Percentiles rank a stretch among this genome's conserved stretches.
phyloP scores from a whole-genome alignment of 129 eudicot genomes.

The Artemisia annua region DNA sequence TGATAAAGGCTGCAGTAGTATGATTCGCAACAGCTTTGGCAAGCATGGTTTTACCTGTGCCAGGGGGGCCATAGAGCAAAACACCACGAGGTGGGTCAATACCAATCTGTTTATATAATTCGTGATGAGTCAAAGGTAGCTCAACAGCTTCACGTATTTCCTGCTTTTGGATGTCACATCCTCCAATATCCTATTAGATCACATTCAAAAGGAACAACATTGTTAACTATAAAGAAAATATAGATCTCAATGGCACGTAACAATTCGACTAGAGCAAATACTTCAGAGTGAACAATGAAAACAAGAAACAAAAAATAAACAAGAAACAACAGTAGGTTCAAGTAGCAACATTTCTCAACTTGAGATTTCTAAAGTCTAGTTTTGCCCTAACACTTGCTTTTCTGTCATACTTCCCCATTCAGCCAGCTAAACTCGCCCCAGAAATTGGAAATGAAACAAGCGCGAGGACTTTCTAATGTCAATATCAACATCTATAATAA shows the following conservation, averaged over 20 bases:
- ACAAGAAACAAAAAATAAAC: too few species aligned
- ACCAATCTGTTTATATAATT: conserved; percentile 44
- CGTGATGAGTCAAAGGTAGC: conserved; percentile 51
- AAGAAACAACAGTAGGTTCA: too few species aligned
- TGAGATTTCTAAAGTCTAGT: too few species aligned
- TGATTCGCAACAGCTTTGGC: conserved; percentile 56
- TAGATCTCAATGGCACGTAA: not conserved
- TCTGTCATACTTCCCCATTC: too few species aligned
- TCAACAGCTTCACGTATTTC: conserved; percentile 60
- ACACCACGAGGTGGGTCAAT: conserved; percentile 61
- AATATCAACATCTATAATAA: too few species aligned
- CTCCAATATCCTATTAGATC: conserved; percentile 48
- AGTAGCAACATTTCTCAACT: too few species aligned
- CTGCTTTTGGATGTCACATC: conserved; percentile 58
- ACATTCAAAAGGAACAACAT: not conserved
- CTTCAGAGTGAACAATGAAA: too few species aligned
- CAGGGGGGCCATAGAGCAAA: conserved; percentile 55
- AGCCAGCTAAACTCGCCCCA: too few species aligned
- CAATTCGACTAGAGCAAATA: too few species aligned
- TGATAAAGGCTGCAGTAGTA: conserved; percentile 45
- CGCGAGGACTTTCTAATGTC: too few species aligned
- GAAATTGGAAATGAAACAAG: too few species aligned
- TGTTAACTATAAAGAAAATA: conserved; percentile 10
- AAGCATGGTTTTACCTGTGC: conserved; percentile 53
- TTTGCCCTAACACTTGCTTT: too few species aligned